These are phyloP conservation scores for Arachis hypogaea DNA, from an alignment of 306 rosid species.

Conservation along the genomic window DNA sequence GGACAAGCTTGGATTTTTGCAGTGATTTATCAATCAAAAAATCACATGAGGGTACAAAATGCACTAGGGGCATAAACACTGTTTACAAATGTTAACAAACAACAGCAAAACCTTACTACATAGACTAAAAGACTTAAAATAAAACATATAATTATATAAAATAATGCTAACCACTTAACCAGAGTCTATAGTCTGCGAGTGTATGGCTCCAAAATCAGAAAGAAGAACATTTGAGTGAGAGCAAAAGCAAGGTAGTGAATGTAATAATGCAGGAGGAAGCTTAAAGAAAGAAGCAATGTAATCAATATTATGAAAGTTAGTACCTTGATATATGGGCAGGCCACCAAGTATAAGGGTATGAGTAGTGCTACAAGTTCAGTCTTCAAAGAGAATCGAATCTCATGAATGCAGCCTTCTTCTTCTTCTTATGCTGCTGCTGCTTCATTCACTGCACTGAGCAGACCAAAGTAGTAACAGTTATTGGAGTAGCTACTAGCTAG, in stretches of 20 bases:
- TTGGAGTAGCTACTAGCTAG: too few relatives aligned
- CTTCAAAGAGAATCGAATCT: neutral
- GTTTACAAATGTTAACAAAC: neutral
- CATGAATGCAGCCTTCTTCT: neutral
- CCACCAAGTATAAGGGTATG: neutral
- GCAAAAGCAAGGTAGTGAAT: neutral
- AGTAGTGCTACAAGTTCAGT: neutral
- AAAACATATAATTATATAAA: neutral
- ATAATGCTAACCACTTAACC: neutral
- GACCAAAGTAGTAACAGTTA: neutral
- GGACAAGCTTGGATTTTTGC: neutral
- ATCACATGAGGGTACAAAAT: neutral
- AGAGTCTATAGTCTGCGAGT: neutral
- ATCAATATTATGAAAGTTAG: neutral
- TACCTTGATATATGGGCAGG: slow-evolving; percentile 28
- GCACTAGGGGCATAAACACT: neutral
- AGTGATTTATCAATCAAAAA: neutral
- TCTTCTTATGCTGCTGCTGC: too few relatives aligned
- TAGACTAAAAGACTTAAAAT: too few relatives aligned
- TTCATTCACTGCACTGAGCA: neutral
- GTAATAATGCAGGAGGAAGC: neutral
- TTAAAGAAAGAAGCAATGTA: neutral
- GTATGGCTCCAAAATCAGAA: slow-evolving; percentile 3
- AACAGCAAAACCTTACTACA: too few relatives aligned
- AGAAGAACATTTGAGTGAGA: neutral